A percentile compares a stretch with the other conserved stretches of the same genome.
Evolutionary conservation across 345 rosid species (phyloP).

Genomic region (Citrus sinensis): DNA sequence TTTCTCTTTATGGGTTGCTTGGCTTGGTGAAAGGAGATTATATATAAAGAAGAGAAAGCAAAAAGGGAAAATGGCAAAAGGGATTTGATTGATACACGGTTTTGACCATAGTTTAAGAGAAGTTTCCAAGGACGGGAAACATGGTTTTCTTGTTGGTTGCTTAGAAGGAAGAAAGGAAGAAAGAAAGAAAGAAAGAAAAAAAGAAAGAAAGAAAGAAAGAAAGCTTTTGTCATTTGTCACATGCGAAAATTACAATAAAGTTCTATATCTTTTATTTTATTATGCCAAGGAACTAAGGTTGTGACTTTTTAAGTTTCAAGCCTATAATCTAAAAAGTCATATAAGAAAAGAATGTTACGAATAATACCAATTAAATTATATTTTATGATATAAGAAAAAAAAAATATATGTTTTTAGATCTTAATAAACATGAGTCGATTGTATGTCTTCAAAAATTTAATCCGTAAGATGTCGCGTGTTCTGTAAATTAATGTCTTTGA

Average conservation of each 20-base stretch:
- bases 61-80: too few relatives aligned
- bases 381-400: accelerated
- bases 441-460: too few relatives aligned
- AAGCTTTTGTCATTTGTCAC: background rate
- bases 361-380: too few relatives aligned
- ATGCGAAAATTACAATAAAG: background rate
- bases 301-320: background rate
- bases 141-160: background rate
- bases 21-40: background rate
- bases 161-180: too few relatives aligned
- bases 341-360: accelerated
- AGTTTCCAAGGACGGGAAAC: background rate
- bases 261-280: background rate
- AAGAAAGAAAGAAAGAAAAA: accelerated
- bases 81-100: background rate
- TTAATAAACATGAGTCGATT: too few relatives aligned
- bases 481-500: too few relatives aligned
- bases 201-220: too few relatives aligned
- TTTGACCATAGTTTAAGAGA: background rate
- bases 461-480: accelerated
- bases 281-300: background rate
- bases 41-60: background rate
- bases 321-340: too few relatives aligned
- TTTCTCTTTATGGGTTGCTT: background rate
- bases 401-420: too few relatives aligned